phyloP scores from a whole-genome alignment of 1,284 basidiomycete genomes.

The Ganoderma multipileum region DNA sequence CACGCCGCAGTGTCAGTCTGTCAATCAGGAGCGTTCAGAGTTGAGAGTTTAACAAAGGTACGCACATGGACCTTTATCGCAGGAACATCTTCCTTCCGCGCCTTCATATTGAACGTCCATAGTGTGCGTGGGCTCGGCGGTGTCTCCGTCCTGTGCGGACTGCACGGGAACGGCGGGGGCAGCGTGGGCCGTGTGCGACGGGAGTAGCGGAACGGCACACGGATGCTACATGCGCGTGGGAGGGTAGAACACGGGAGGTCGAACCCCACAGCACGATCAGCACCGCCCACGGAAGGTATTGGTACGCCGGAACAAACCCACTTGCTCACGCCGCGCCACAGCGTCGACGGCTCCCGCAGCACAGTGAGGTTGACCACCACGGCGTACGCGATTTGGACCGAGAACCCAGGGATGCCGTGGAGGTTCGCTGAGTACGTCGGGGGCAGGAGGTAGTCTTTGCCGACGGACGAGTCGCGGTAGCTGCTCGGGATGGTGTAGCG shows the following conservation, averaged over 20 bases:
- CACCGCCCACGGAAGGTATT: conserved; percentile 8
- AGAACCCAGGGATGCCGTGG: conserved; percentile 71
- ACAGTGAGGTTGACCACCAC: conserved; percentile 43
- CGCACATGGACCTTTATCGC: conserved; percentile 34
- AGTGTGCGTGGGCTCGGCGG: conserved; percentile 31
- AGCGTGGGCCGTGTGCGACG: conserved; percentile 33
- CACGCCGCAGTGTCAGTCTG: background rate
- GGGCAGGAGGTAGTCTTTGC: conserved; percentile 52
- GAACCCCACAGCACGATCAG: conserved; percentile 9
- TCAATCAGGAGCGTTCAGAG: conserved; percentile 5
- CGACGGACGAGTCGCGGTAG: conserved; percentile 29
- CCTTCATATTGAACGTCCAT: conserved; percentile 30
- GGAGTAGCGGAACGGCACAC: conserved; percentile 28
- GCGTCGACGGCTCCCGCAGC: conserved; percentile 31
- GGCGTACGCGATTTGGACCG: conserved; percentile 63
- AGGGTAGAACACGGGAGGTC: conserved; percentile 8
- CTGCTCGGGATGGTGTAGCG: conserved; percentile 36
- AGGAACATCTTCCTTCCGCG: conserved; percentile 18
- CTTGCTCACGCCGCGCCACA: conserved; percentile 37
- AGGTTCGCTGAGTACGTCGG: conserved; percentile 69
- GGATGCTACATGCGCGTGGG: conserved; percentile 15
- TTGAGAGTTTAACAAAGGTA: background rate
- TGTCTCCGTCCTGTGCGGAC: conserved; percentile 16
- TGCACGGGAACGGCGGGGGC: conserved; percentile 31
- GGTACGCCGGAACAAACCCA: conserved; percentile 15